phyloP scores from a whole-genome alignment of 768 basidiomycete species.

The Phaeotremella skinneri region DNA sequence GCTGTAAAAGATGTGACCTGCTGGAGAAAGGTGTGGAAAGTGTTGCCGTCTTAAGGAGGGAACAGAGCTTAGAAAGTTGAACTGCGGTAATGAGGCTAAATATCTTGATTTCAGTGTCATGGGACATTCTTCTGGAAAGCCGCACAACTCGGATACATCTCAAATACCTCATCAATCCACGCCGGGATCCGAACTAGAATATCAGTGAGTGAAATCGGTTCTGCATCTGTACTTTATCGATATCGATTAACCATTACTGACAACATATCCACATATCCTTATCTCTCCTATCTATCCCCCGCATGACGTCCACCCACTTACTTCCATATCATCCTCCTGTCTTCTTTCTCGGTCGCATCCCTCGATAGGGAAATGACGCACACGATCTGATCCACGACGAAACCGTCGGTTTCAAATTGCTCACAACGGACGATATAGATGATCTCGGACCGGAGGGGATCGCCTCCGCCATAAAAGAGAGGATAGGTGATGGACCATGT shows the following conservation, averaged over 20 bases:
- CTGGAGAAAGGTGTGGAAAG: conserved; percentile 56
- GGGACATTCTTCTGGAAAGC: conserved; percentile 85
- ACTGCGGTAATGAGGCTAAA: no score
- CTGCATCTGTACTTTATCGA: neutral
- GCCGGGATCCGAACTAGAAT: conserved; percentile 82
- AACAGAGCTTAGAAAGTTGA: no score
- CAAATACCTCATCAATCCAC: conserved; percentile 67
- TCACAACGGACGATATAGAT: conserved; percentile 79
- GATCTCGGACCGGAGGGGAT: conserved; percentile 71
- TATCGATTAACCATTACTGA: no score
- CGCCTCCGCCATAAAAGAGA: conserved; percentile 64
- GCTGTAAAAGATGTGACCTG: no score
- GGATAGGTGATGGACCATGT: conserved; percentile 72
- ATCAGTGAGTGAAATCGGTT: conserved; percentile 52
- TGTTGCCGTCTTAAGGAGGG: no score
- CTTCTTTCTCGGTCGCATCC: neutral
- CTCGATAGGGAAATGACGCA: conserved; percentile 57
- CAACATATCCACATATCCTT: no score
- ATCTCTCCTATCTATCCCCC: no score
- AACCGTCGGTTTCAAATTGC: conserved; percentile 71
- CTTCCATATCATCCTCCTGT: no score
- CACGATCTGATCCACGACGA: conserved; percentile 68
- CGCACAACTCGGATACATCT: conserved; percentile 70
- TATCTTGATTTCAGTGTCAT: conserved; percentile 67
- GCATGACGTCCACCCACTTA: no score